A percentile compares a stretch with the other conserved stretches of the same genome.
Evolutionary conservation across 2,329 filamentous ascomycete genomes (phyloP).

Genomic region (Nakataea oryzae): DNA sequence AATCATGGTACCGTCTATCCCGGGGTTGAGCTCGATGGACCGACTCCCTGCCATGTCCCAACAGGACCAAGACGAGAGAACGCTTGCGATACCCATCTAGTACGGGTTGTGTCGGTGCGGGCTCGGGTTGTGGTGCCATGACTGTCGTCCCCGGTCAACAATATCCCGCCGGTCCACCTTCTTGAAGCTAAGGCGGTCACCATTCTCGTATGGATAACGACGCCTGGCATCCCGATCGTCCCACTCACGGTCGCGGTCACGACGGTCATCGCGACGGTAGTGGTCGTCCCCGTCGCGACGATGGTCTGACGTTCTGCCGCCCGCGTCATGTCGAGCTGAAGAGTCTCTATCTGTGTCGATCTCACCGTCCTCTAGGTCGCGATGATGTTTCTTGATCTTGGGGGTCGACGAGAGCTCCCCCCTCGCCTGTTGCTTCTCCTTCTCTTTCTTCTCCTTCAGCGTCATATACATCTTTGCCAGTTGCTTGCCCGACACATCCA

Average conservation of each 20-base stretch:
- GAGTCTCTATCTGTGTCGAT: conserved; percentile 24
- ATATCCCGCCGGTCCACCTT: conserved; percentile 9
- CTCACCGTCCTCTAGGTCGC: conserved; percentile 26
- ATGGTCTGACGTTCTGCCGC: background rate
- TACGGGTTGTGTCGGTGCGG: conserved; percentile 2
- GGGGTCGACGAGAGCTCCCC: conserved; percentile 5
- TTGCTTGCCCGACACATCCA: conserved; percentile 23
- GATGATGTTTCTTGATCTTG: conserved; percentile 7
- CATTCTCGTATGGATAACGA: conserved; percentile 7
- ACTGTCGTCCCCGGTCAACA: conserved; percentile 5
- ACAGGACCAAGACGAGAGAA: background rate
- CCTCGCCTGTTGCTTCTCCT: conserved; percentile 14
- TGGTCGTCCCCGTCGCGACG: conserved; percentile 2
- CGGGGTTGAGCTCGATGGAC: background rate
- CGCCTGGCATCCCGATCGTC: conserved; percentile 5
- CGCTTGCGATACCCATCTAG: background rate
- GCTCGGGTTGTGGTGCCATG: conserved; percentile 10
- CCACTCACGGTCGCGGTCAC: conserved; percentile 7
- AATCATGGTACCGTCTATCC: background rate
- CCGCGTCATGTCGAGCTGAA: conserved; percentile 18
- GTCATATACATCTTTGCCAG: conserved; percentile 25
- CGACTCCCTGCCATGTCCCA: background rate
- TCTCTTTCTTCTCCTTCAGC: conserved; percentile 20
- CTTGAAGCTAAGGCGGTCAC: conserved; percentile 14
- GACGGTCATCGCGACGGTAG: conserved; percentile 13